Evolutionary conservation across 768 basidiomycete genomes (phyloP).

Genomic region (Termitomyces eurrhizus): DNA sequence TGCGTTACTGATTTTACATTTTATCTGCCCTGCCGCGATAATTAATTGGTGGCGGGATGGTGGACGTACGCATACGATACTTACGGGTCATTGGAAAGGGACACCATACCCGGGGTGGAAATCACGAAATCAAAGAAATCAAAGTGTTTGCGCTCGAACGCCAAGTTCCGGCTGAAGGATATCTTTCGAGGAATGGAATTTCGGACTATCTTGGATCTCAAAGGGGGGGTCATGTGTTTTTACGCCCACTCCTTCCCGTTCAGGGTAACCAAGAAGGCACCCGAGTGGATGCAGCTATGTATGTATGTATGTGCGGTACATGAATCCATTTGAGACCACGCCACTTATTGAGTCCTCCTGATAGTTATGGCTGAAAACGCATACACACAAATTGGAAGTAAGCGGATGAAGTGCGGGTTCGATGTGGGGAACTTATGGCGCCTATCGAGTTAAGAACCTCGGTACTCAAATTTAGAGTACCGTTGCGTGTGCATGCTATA

Average conservation of each 20-base stretch:
- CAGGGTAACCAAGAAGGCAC: background rate
- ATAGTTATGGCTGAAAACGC: background rate
- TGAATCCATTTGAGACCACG: background rate
- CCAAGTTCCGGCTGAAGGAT: background rate
- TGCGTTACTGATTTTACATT: background rate
- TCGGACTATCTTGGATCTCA: background rate
- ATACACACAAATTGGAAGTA: background rate
- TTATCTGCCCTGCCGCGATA: background rate
- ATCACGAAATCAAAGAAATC: background rate
- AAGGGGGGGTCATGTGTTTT: background rate
- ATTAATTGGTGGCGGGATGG: background rate
- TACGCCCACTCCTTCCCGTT: background rate
- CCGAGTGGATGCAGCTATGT: background rate
- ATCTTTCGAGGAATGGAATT: background rate
- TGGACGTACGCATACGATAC: background rate
- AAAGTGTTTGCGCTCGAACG: background rate
- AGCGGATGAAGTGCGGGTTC: no score
- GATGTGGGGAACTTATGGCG: background rate
- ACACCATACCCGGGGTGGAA: background rate
- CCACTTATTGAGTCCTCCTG: background rate
- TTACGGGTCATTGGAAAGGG: background rate
- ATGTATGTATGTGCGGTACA: background rate
- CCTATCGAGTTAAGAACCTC: background rate
- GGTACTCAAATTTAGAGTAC: background rate
- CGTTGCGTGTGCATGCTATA: background rate